Percentiles rank a stretch among this genome's conserved stretches.
Evolutionary conservation across 495 filamentous ascomycete genomes (phyloP).

Genomic region (Neurospora sp.): DNA sequence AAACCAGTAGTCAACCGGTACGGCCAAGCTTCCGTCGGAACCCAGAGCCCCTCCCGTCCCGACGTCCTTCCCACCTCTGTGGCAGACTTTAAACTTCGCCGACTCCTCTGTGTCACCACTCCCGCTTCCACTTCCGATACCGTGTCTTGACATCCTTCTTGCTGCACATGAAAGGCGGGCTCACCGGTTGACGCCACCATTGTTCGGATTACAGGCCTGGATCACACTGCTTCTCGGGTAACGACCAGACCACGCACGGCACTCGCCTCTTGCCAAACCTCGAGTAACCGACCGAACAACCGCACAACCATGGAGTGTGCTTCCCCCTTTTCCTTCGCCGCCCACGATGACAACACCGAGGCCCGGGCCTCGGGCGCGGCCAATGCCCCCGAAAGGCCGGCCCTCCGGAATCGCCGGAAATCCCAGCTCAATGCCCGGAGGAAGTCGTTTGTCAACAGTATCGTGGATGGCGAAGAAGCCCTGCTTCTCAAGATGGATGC

Average conservation of each 20-base stretch:
- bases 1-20: neutral
- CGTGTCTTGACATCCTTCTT: neutral
- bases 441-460: constrained; percentile 56
- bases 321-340: constrained; percentile 24
- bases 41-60: neutral
- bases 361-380: constrained; percentile 24
- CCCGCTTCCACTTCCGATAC: neutral
- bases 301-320: constrained; percentile 18
- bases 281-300: neutral
- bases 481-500: constrained; percentile 62
- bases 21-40: neutral
- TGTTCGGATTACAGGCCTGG: neutral
- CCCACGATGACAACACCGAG: constrained; percentile 25
- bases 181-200: neutral
- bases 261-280: neutral
- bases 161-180: neutral
- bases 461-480: constrained; percentile 52
- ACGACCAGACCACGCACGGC: neutral
- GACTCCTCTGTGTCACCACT: neutral
- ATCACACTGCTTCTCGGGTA: neutral
- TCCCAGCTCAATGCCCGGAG: constrained; percentile 52
- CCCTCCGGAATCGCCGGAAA: constrained; percentile 43
- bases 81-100: neutral
- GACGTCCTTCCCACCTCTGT: neutral
- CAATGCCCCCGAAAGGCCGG: constrained; percentile 14